These are phyloP conservation scores for Pseudofabraea citricarpa DNA, from an alignment of 2,329 filamentous ascomycete species.

Conservation along the genomic window DNA sequence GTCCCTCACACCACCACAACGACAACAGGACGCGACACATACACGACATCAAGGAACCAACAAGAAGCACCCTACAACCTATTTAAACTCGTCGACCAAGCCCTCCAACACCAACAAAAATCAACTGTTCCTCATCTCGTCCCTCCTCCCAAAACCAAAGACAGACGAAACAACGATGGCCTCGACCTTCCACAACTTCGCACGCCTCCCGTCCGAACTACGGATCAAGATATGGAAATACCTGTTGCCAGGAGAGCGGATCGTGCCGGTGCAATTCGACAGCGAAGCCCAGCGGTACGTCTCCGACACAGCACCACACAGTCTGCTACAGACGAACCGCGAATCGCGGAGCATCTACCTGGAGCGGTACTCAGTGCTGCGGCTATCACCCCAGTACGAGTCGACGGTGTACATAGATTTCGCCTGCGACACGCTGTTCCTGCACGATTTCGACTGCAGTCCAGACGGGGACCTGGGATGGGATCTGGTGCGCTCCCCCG, in stretches of 20 bases:
- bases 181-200: constrained; percentile 14
- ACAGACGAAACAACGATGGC: neutral
- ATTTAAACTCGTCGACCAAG: too few species aligned
- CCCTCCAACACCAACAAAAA: too few species aligned
- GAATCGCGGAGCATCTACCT: constrained; percentile 20
- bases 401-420: constrained; percentile 22
- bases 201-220: constrained; percentile 19
- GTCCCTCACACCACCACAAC: too few species aligned
- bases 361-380: constrained; percentile 15
- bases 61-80: too few species aligned
- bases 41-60: too few species aligned
- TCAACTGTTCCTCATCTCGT: too few species aligned
- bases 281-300: constrained; percentile 12
- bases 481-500: constrained; percentile 17
- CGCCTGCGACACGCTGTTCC: constrained; percentile 20
- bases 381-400: constrained; percentile 15
- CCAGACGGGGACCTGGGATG: constrained; percentile 20
- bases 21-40: too few species aligned
- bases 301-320: constrained; percentile 9
- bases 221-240: constrained; percentile 21
- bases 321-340: constrained; percentile 13
- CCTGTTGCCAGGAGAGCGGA: constrained; percentile 13
- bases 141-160: neutral
- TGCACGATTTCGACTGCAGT: constrained; percentile 21
- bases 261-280: constrained; percentile 19